Conservation (phyloP, 2,329 filamentous ascomycete species). For the Sporothrix protearum region DNA sequence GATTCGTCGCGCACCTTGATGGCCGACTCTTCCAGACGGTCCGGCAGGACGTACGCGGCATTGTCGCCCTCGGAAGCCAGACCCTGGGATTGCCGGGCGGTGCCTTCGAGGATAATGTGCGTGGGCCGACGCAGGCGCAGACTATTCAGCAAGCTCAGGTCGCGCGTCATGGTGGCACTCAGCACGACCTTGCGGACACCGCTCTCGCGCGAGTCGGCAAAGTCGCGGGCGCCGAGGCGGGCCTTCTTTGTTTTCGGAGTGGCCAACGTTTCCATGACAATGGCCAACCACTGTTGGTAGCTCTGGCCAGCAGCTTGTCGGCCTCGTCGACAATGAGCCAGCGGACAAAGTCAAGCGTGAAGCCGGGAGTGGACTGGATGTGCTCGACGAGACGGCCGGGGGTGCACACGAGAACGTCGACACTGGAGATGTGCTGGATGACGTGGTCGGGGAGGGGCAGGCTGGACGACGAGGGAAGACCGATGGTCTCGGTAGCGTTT, state of each 20-base stretch:
- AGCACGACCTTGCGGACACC: conserved; percentile 76
- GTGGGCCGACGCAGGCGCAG: conserved; percentile 70
- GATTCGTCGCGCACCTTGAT: conserved; percentile 65
- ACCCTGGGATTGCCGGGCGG: conserved; percentile 32
- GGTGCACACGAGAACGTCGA: conserved; percentile 87
- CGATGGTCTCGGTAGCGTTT: conserved; percentile 29
- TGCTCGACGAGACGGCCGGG: conserved; percentile 91
- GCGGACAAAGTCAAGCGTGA: conserved; percentile 70
- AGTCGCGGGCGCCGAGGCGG: conserved; percentile 49
- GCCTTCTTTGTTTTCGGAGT: conserved; percentile 35
- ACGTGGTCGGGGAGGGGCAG: conserved; percentile 51
- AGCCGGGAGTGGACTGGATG: conserved; percentile 76
- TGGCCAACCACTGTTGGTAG: conserved; percentile 84
- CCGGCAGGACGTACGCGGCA: conserved; percentile 53
- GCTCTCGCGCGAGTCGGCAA: conserved; percentile 49
- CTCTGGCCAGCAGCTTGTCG: conserved; percentile 85
- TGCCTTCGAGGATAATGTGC: conserved; percentile 69
- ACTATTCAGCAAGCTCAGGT: conserved; percentile 73
- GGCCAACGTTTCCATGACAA: conserved; percentile 60
- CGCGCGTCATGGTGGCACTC: conserved; percentile 87
- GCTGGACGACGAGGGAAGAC: conserved; percentile 38
- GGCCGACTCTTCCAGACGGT: conserved; percentile 59
- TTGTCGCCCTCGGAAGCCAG: conserved; percentile 17
- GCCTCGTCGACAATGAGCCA: conserved; percentile 95
- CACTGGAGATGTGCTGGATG: conserved; percentile 62